Evolutionary conservation across 345 rosid species (phyloP).

Genomic region (Atalantia buxifolia): DNA sequence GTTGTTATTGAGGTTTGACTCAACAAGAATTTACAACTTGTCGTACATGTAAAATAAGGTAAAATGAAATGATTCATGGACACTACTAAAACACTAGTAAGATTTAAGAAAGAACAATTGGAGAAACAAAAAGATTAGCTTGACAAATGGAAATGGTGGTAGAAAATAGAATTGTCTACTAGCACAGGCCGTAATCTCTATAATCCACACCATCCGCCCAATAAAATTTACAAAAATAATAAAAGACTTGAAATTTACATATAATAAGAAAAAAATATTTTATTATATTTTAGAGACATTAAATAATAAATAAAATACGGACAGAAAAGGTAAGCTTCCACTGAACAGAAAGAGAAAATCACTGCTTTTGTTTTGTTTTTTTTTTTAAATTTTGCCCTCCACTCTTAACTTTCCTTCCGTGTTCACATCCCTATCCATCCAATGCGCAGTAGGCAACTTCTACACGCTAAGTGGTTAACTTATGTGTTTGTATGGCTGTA

Average conservation of each 20-base stretch:
- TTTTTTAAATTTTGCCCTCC: neutral
- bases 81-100: neutral
- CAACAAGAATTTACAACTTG: slow-evolving; percentile 6
- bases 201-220: slow-evolving; percentile 27
- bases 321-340: slow-evolving; percentile 22
- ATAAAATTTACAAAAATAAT: neutral
- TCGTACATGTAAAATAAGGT: slow-evolving; percentile 9
- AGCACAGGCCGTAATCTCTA: slow-evolving; percentile 41
- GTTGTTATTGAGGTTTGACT: slow-evolving; percentile 28
- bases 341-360: slow-evolving; percentile 8
- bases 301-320: slow-evolving; percentile 7
- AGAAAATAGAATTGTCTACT: slow-evolving; percentile 44
- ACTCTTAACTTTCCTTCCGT: neutral
- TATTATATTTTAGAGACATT: neutral
- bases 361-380: too few relatives aligned
- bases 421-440: slow-evolving; percentile 30
- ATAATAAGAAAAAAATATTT: neutral
- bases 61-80: slow-evolving; percentile 27
- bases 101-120: slow-evolving; percentile 32
- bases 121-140: slow-evolving; percentile 32
- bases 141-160: slow-evolving; percentile 36
- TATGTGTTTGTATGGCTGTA: slow-evolving; percentile 20
- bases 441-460: slow-evolving; percentile 27
- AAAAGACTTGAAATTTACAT: neutral
- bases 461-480: slow-evolving; percentile 39